Conservation (phyloP, 1,284 basidiomycete genomes). For the Inonotus obliquus region DNA sequence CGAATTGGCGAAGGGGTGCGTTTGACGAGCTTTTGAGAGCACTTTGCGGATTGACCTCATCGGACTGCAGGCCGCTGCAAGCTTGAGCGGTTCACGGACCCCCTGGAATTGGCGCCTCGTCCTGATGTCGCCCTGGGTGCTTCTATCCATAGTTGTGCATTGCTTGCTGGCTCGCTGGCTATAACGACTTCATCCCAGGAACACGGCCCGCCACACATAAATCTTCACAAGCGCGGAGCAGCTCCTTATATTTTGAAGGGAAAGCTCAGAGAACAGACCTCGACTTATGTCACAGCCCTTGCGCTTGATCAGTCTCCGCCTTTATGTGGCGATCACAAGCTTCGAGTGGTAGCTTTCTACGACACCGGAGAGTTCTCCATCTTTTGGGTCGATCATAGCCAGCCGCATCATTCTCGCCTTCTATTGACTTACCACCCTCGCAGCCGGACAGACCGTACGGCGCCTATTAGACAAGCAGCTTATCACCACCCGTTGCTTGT, state of each 20-base stretch:
- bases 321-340: constrained; percentile 25
- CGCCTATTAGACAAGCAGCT: constrained; percentile 55
- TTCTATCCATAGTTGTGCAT: constrained; percentile 25
- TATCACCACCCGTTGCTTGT: constrained; percentile 75
- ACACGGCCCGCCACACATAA: constrained; percentile 27
- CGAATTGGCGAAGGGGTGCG: constrained; percentile 73
- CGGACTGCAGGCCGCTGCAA: constrained; percentile 48
- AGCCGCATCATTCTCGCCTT: constrained; percentile 36
- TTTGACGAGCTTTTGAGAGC: background rate
- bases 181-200: constrained; percentile 34
- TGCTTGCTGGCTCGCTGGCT: constrained; percentile 39
- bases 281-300: constrained; percentile 49
- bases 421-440: constrained; percentile 47
- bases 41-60: background rate
- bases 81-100: constrained; percentile 34
- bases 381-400: constrained; percentile 45
- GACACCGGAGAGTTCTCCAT: constrained; percentile 64
- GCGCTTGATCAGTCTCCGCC: constrained; percentile 68
- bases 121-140: background rate
- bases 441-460: constrained; percentile 33
- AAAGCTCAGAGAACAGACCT: constrained; percentile 22
- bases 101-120: background rate
- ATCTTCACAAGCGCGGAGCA: constrained; percentile 23
- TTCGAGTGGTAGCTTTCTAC: constrained; percentile 56
- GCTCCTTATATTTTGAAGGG: constrained; percentile 29